phyloP scores from a whole-genome alignment of 1,284 basidiomycete species.

The Cystobasidium sp. region DNA sequence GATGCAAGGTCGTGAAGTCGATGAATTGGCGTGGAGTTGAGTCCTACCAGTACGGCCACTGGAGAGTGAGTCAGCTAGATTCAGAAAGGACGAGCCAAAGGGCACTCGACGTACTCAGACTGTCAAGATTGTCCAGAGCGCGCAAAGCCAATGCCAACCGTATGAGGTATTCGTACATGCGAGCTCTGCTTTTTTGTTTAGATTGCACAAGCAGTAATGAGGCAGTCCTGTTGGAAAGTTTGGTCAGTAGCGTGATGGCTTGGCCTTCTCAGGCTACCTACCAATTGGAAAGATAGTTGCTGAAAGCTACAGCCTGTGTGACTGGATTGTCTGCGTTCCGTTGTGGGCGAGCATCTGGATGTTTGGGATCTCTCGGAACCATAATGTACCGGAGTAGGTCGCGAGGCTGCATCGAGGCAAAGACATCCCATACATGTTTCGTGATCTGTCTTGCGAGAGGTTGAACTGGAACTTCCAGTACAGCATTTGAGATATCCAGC shows the following conservation, averaged over 20 bases:
- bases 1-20: slow-evolving; percentile 51
- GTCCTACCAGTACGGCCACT: slow-evolving; percentile 54
- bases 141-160: slow-evolving; percentile 51
- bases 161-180: slow-evolving; percentile 54
- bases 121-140: slow-evolving; percentile 54
- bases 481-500: slow-evolving; percentile 46
- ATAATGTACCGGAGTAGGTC: slow-evolving; percentile 55
- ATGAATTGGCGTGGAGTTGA: slow-evolving; percentile 54
- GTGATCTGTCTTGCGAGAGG: slow-evolving; percentile 53
- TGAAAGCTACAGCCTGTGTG: slow-evolving; percentile 50
- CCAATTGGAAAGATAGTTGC: slow-evolving; percentile 53
- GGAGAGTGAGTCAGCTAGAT: neutral
- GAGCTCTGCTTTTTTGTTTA: slow-evolving; percentile 49
- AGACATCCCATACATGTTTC: slow-evolving; percentile 53
- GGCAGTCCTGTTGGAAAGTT: slow-evolving; percentile 50
- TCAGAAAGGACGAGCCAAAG: neutral
- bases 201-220: slow-evolving; percentile 53
- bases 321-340: slow-evolving; percentile 50
- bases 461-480: slow-evolving; percentile 48
- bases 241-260: neutral
- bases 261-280: slow-evolving; percentile 31
- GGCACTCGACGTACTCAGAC: slow-evolving; percentile 45
- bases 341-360: slow-evolving; percentile 47
- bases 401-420: slow-evolving; percentile 52
- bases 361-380: slow-evolving; percentile 51